Conservation (phyloP, 176 grass and related monocot species). For the Melocanna baccifera region DNA sequence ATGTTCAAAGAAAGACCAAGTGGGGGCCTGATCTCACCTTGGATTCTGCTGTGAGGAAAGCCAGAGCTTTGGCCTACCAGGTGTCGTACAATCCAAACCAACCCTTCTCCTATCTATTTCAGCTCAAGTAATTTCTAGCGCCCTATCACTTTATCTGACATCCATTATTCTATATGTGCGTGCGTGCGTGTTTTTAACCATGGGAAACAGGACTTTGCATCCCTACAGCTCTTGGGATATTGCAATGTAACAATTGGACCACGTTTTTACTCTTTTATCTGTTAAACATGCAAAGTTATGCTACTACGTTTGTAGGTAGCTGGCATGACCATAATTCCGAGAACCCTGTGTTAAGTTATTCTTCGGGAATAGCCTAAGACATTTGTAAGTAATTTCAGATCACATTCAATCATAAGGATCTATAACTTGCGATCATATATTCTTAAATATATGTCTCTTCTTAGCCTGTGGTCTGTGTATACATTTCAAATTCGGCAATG, state of each 20-base stretch:
- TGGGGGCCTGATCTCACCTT: slow-evolving; percentile 59
- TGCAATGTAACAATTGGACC: not conserved
- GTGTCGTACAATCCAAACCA: slow-evolving; percentile 18
- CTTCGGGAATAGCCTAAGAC: not conserved
- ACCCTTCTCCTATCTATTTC: not conserved
- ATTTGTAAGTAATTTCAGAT: not conserved
- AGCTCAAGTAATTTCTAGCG: not conserved
- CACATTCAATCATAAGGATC: not conserved
- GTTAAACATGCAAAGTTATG: not conserved
- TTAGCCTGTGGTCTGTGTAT: not conserved
- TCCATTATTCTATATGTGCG: not conserved
- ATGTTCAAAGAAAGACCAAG: slow-evolving; percentile 74
- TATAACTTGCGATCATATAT: not conserved
- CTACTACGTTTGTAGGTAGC: not conserved
- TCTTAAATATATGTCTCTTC: slow-evolving; percentile 7
- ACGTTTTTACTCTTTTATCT: not conserved
- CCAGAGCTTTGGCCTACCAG: slow-evolving; percentile 76
- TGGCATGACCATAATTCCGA: not conserved
- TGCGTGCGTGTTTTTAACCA: not conserved
- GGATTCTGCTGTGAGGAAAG: slow-evolving; percentile 63
- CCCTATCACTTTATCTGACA: not conserved
- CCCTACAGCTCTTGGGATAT: not conserved
- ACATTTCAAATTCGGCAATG: slow-evolving; percentile 7
- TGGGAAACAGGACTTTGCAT: no score
- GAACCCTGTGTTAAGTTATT: not conserved